Evolutionary conservation across 768 basidiomycete genomes (phyloP), one percentile per base, ranked within the genome.

Genomic region (Hebeloma cylindrosporum): DNA sequence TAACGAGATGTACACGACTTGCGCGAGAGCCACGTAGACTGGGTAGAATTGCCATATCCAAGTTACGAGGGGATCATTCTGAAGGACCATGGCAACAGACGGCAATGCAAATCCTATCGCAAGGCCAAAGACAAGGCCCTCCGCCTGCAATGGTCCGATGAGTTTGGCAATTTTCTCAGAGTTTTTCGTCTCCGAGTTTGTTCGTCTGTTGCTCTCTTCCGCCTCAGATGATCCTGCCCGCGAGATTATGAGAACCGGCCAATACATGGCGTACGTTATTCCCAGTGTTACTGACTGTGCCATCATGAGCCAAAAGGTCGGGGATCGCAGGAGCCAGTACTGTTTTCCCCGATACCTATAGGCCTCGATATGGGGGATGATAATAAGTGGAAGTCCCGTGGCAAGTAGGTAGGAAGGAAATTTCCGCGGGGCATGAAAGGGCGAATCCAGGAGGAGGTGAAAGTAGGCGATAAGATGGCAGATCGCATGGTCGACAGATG

Each of bases 11-110:
- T 37, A 48, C 6, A 39, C 11, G 7, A 18, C 40, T 5, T 42
- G 46, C 7, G 38, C 11, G 5, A 25, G 5, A 7, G 41, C 16
- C n/a, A 48, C 40, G 41, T 37, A 48, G 20, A 48, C 22, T 5
- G 47, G 47, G 22, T 43, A 48, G 13, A 38, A 20, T 17, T 48
- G 47, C 47, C 47, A 48, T 33, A 37, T 21, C 41, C 40, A 43
- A 10, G 42, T 48, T 18, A 21, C 36, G 29, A 23, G 32, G 10
- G 31, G 21, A 20, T 48, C 33, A n/a, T 35, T 41, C 32, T 8
- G 26, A 1, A 48, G 18, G 4, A 48, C 27, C 39, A 48, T 35
- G n/a, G 47, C 47, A n/a, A 18, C 18, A 10, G 47, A 48, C 2
- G 47, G 47, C 13, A 34, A 5, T 3, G 30, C 18, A 10, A 39